Conservation (phyloP, 805 yeast species). For the Cyberlindnera americana region DNA sequence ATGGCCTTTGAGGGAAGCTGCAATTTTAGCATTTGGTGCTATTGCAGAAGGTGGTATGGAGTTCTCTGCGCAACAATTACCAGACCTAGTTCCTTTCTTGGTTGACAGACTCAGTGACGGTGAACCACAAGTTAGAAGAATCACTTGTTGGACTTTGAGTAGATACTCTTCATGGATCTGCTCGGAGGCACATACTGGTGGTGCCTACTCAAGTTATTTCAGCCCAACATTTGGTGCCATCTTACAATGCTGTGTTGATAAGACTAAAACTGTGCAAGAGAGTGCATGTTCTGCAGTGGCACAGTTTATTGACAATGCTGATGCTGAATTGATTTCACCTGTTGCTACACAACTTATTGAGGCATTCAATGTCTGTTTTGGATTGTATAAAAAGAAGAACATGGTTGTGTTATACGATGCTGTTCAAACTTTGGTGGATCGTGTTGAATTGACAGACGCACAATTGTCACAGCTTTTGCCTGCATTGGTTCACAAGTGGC, state of each 20-base stretch:
- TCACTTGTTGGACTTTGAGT: constrained; percentile 93
- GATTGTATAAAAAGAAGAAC: constrained; percentile 76
- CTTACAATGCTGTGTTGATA: constrained; percentile 71
- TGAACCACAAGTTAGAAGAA: constrained; percentile 85
- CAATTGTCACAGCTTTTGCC: constrained; percentile 67
- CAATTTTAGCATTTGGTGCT: constrained; percentile 93
- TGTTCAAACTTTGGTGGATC: constrained; percentile 83
- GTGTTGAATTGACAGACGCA: constrained; percentile 52
- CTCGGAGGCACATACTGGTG: constrained; percentile 58
- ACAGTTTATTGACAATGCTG: constrained; percentile 75
- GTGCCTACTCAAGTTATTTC: constrained; percentile 63
- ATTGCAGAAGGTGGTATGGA: constrained; percentile 85
- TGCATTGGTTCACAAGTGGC: constrained; percentile 83
- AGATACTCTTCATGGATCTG: constrained; percentile 83
- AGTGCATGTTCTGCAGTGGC: constrained; percentile 89
- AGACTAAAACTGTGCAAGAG: constrained; percentile 90
- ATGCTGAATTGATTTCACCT: constrained; percentile 55
- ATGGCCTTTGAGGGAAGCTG: constrained; percentile 92
- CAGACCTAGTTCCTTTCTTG: constrained; percentile 78
- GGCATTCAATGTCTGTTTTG: constrained; percentile 72
- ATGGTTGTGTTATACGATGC: constrained; percentile 83
- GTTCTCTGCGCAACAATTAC: constrained; percentile 65
- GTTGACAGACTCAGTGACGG: constrained; percentile 73
- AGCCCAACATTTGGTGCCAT: constrained; percentile 76
- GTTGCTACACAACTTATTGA: constrained; percentile 59